Evolutionary conservation across 768 basidiomycete species (phyloP).

Genomic region (Kwoniella sp.): DNA sequence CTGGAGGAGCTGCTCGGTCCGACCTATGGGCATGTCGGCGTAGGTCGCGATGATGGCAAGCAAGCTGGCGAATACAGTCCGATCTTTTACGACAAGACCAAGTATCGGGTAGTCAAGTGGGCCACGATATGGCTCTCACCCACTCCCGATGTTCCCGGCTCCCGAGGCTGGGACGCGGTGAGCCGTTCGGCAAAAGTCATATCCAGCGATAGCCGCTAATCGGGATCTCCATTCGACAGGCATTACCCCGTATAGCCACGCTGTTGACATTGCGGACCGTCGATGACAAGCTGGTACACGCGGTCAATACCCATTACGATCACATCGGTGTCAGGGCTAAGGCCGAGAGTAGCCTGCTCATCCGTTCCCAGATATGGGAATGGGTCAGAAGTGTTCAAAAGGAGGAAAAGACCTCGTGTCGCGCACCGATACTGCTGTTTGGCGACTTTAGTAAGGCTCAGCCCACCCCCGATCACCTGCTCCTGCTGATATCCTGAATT

Average conservation of each 20-base stretch:
- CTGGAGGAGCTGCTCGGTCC: slow-evolving; percentile 57
- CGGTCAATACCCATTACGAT: slow-evolving; percentile 50
- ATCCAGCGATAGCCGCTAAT: not conserved
- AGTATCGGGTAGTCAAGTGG: slow-evolving; percentile 27
- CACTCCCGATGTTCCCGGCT: slow-evolving; percentile 43
- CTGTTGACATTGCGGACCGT: slow-evolving; percentile 23
- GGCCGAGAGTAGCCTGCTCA: slow-evolving; percentile 41
- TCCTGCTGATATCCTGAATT: not conserved
- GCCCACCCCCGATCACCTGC: not conserved
- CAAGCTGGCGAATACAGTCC: slow-evolving; percentile 61
- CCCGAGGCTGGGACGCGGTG: slow-evolving; percentile 50
- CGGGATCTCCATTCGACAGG: slow-evolving; percentile 5
- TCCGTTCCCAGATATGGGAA: slow-evolving; percentile 28
- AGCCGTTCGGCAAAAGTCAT: slow-evolving; percentile 8
- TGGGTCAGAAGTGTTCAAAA: slow-evolving; percentile 17
- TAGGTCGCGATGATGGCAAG: slow-evolving; percentile 62
- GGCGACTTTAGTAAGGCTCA: slow-evolving; percentile 46
- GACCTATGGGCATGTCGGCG: slow-evolving; percentile 60
- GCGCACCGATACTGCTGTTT: slow-evolving; percentile 34
- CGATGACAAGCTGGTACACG: slow-evolving; percentile 23
- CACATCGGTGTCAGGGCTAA: slow-evolving; percentile 42
- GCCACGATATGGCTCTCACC: slow-evolving; percentile 49
- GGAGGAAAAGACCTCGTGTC: not conserved
- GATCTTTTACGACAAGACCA: slow-evolving; percentile 59
- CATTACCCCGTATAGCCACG: slow-evolving; percentile 43